These are phyloP conservation scores for Fusarium sp. DNA, from an alignment of 2,329 filamentous ascomycete species.

Conservation along the genomic window DNA sequence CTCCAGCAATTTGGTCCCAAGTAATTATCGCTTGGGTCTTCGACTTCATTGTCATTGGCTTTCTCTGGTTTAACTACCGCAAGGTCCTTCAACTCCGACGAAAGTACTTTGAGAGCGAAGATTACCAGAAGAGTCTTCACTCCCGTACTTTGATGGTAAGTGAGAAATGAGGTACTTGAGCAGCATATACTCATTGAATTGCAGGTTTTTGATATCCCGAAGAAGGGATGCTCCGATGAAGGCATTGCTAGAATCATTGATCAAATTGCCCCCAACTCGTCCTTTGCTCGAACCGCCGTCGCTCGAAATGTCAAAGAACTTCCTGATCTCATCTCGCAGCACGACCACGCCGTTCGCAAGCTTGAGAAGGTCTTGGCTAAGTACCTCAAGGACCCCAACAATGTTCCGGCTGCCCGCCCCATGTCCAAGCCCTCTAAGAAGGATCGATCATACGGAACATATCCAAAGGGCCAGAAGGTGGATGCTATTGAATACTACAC, in stretches of 20 bases:
- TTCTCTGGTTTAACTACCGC: conserved; percentile 92
- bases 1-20: conserved; percentile 69
- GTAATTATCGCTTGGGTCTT: conserved; percentile 75
- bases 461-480: conserved; percentile 80
- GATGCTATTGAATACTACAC: conserved; percentile 97
- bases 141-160: conserved; percentile 77
- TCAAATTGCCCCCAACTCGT: conserved; percentile 81
- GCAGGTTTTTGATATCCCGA: conserved; percentile 87
- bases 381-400: conserved; percentile 89
- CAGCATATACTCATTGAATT: conserved; percentile 7
- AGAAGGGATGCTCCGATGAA: conserved; percentile 83
- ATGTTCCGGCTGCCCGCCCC: conserved; percentile 83
- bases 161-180: neutral
- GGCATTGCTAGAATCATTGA: conserved; percentile 90
- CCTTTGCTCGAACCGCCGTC: conserved; percentile 84
- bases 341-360: conserved; percentile 83
- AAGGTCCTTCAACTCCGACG: conserved; percentile 80
- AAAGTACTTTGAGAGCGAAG: conserved; percentile 85
- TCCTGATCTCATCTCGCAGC: conserved; percentile 86
- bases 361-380: conserved; percentile 89
- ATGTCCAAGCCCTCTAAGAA: conserved; percentile 85
- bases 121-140: conserved; percentile 91
- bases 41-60: conserved; percentile 81
- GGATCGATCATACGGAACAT: conserved; percentile 76
- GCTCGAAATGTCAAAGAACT: conserved; percentile 94